Base-by-base conservation (phyloP, 176 grass and related monocot genomes). In the Otatea glauca region DNA sequence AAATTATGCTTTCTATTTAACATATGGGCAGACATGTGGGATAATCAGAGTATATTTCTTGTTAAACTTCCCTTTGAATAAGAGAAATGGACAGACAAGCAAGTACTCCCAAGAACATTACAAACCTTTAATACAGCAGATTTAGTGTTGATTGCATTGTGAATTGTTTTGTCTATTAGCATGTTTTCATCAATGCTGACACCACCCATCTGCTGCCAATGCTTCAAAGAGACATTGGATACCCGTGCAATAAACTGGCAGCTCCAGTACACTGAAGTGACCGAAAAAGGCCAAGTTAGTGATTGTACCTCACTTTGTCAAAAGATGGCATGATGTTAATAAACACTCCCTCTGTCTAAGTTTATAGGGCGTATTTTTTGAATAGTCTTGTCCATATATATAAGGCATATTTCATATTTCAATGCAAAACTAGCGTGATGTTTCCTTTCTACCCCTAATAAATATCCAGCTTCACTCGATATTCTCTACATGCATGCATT, bases 191-290 rank as follows among this genome's bases (percentile, higher is more conserved):
- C 85, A 25, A 98, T 95, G 60, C 65, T 89, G 74, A 92, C 87
- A 51, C 92, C 96, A 25, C 92, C 96, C 92, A 98, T 94, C 81
- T 93, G 89, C 68, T 90, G 83, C 96, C 96, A 98, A 87, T 98
- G 96, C 76, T 92, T 98, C 80, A 98, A 65, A 77, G 92, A 98
- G 45, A 84, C 83, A 79, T 98, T 98, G 72, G 96, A 98, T 80
- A 91, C 68, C 41, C 96, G 89, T 43, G 92, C 91, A 86, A 98
- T 98, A 76, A 91, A 93, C 74, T 98, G 96, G 78, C 96, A 98
- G 85, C 85, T 95, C 96, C 96, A 98, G 79, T 90, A 92, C 45
- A 98, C 93, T 95, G 84, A 77, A 79, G 79, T 60, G 54, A 56
- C 66, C 86, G 50, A 42, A 86, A 80, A 18, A 75, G 76, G 38